Percentiles rank a stretch among this genome's conserved stretches.
Conservation (phyloP, 495 filamentous ascomycete species). For the Aspergillus campestris region DNA sequence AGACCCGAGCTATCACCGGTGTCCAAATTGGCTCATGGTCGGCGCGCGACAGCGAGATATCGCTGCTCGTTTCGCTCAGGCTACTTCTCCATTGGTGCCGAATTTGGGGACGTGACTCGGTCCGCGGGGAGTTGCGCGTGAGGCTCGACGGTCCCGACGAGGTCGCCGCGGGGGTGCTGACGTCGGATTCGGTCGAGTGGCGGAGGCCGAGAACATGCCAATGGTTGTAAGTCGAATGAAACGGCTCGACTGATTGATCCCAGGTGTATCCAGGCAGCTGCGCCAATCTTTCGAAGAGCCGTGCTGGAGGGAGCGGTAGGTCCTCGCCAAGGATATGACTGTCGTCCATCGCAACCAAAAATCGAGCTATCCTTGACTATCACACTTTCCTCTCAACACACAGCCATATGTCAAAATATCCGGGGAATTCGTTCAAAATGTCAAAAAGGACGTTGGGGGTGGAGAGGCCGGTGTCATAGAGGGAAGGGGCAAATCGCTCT, state of each 20-base stretch:
- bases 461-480: slow-evolving; percentile 12
- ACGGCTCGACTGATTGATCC: slow-evolving; percentile 61
- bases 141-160: slow-evolving; percentile 39
- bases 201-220: slow-evolving; percentile 55
- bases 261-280: slow-evolving; percentile 68
- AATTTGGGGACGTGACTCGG: slow-evolving; percentile 27
- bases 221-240: slow-evolving; percentile 76
- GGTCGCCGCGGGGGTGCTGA: slow-evolving; percentile 37
- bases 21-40: slow-evolving; percentile 38
- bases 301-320: slow-evolving; percentile 57
- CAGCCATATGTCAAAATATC: slow-evolving; percentile 13
- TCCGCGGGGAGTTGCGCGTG: slow-evolving; percentile 37
- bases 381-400: slow-evolving; percentile 11
- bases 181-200: slow-evolving; percentile 32
- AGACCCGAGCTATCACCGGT: slow-evolving; percentile 66
- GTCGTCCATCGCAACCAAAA: slow-evolving; percentile 29
- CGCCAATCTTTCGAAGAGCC: slow-evolving; percentile 63
- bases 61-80: slow-evolving; percentile 44
- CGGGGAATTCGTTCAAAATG: slow-evolving; percentile 1
- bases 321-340: slow-evolving; percentile 46
- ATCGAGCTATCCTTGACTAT: slow-evolving; percentile 10
- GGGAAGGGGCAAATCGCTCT: slow-evolving; percentile 6
- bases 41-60: slow-evolving; percentile 28
- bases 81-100: slow-evolving; percentile 33
- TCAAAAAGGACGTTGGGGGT: slow-evolving; percentile 3